Percentiles rank a stretch among this genome's conserved stretches.
Conservation (phyloP, 768 basidiomycete genomes). For the Auricularia sp. region DNA sequence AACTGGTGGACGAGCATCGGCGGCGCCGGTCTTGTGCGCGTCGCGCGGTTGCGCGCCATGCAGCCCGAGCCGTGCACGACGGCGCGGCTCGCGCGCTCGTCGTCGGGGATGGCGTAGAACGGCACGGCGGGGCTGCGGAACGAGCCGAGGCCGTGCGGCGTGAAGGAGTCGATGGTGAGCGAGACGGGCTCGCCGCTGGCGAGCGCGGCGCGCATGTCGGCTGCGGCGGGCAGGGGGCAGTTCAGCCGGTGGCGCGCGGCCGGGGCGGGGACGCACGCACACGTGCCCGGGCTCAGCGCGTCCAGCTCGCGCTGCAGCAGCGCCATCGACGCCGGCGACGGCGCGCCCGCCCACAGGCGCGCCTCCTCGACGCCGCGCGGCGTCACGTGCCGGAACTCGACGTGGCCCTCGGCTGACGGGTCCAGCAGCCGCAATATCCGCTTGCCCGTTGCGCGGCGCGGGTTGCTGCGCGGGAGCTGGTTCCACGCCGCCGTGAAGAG, state of each 20-base stretch:
- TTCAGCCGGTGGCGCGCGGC: not conserved
- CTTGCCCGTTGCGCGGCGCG: not conserved
- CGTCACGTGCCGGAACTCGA: not conserved
- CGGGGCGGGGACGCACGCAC: not conserved
- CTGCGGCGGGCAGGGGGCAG: not conserved
- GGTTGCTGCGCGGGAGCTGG: not conserved
- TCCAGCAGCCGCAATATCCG: not conserved
- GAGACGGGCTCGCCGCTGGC: not conserved
- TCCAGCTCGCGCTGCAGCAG: constrained; percentile 1
- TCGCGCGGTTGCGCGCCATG: not conserved
- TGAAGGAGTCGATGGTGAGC: not conserved
- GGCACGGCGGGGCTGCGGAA: not conserved
- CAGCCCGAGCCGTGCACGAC: not conserved
- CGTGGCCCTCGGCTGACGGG: not conserved
- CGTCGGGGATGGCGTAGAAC: not conserved
- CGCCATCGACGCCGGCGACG: not conserved
- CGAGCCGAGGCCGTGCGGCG: not conserved
- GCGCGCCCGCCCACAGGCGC: not conserved
- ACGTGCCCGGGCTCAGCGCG: not conserved
- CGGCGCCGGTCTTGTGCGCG: not conserved
- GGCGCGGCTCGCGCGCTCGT: not conserved
- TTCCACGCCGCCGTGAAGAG: not conserved
- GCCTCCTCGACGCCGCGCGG: constrained; percentile 1
- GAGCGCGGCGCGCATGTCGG: constrained; percentile 1
- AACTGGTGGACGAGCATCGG: constrained; percentile 1